phyloP scores from a whole-genome alignment of 352 stramenopile genomes.

The Hyaloperonospora arabidopsidis region DNA sequence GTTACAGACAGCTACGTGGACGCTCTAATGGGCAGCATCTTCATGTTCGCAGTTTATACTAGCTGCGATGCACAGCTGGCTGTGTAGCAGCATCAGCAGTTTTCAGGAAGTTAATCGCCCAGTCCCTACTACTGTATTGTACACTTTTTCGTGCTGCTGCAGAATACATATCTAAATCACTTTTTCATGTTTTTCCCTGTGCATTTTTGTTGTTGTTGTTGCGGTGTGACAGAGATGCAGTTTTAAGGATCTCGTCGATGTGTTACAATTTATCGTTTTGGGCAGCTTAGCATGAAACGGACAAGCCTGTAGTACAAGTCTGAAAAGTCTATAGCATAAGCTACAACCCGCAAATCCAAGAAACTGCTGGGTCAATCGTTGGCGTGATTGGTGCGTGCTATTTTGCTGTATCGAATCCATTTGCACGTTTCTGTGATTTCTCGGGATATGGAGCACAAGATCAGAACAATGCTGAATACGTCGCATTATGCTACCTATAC shows the following conservation, averaged over 20 bases:
- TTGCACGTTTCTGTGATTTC: slow-evolving; percentile 4
- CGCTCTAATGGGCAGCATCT: slow-evolving; percentile 18
- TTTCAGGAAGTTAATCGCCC: slow-evolving; percentile 18
- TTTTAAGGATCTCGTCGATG: slow-evolving; percentile 23
- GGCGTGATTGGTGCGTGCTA: slow-evolving; percentile 4
- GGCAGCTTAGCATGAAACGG: slow-evolving; percentile 8
- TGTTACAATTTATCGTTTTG: slow-evolving; percentile 32
- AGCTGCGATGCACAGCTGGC: slow-evolving; percentile 12
- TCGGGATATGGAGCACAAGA: background rate
- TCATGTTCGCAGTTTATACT: slow-evolving; percentile 13
- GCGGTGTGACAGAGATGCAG: slow-evolving; percentile 29
- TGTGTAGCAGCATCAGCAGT: slow-evolving; percentile 7
- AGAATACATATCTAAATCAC: slow-evolving; percentile 31
- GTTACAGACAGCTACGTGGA: slow-evolving; percentile 7
- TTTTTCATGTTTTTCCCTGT: slow-evolving; percentile 5
- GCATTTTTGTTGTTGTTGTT: slow-evolving; percentile 2
- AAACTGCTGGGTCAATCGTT: background rate
- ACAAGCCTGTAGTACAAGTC: slow-evolving; percentile 16
- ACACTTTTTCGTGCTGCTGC: slow-evolving; percentile 21
- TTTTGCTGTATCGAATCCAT: slow-evolving; percentile 6
- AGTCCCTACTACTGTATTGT: slow-evolving; percentile 22
- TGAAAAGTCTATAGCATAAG: slow-evolving; percentile 15
- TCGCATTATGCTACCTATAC: background rate
- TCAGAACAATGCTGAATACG: slow-evolving; percentile 6
- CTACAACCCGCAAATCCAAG: slow-evolving; percentile 13